These are phyloP conservation scores for Nelumbo lutea DNA, from an alignment of 164 flowering plant genomes.

Conservation along the genomic window DNA sequence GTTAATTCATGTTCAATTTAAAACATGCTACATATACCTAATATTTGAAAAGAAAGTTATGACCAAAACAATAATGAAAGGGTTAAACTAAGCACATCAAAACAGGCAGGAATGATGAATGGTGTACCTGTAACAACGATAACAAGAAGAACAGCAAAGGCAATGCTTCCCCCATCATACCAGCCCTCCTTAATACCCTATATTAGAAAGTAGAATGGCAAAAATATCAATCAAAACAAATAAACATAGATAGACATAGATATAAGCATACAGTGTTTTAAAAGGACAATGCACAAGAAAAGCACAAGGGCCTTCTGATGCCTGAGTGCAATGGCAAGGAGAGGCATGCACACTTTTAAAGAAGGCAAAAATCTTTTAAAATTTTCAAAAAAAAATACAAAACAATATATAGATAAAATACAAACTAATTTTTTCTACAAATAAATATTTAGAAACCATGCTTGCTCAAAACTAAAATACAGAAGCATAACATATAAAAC, in stretches of 20 bases:
- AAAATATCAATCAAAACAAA: not conserved
- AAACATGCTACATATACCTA: too few species aligned
- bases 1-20: not conserved
- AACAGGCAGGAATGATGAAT: not conserved
- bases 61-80: too few species aligned
- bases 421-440: too few species aligned
- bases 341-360: not conserved
- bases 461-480: too few species aligned
- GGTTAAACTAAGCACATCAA: too few species aligned
- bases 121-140: slow-evolving; percentile 81
- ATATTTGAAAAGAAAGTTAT: too few species aligned
- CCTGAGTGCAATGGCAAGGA: too few species aligned
- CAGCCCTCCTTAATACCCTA: slow-evolving; percentile 93
- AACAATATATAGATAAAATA: not conserved
- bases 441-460: too few species aligned
- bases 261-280: not conserved
- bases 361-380: not conserved
- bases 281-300: too few species aligned
- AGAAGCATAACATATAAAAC: too few species aligned
- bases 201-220: not conserved
- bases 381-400: not conserved
- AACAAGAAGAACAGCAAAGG: slow-evolving; percentile 80
- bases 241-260: not conserved
- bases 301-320: too few species aligned
- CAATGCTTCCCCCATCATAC: slow-evolving; percentile 99